Base-by-base conservation (phyloP, 495 filamentous ascomycete species). In the Aspergillus campestris region DNA sequence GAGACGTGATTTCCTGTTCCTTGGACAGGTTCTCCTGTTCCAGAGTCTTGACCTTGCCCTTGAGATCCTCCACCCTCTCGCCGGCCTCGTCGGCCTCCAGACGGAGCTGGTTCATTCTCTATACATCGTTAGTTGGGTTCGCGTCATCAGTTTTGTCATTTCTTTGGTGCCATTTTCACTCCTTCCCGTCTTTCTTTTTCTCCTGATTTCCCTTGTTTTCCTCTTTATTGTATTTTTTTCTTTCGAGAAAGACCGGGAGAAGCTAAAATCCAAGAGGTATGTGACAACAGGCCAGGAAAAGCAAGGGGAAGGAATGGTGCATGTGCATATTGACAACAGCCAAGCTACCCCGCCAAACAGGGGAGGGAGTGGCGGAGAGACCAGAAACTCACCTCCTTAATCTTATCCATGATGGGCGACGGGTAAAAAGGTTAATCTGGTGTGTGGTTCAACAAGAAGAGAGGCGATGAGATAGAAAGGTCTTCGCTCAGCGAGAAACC, bases 1-100 rank as follows among this genome's bases (percentile, higher is more conserved):
- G 83, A 27, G 92, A 98, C 45, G 82, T 87, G 61, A 98, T 94
- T 67, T 97, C 91, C 66, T 98, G 91, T 70, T 97, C 92, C 75
- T 98, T 97, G 47, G 82, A 67, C 34, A 94, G 79, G 64, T 89
- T 97, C 73, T 96, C 91, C 64, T 95, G 86, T 71, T 98, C 89
- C 48, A 98, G 77, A 14, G 66, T 69, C 74, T 96, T 96, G 68
- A 96, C 80, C 68, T 84, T 86, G 62, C 67, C 53, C 72, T 89
- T 77, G 54, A 94, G 80, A 66, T 96, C 91, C 57, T 95, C 91
- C 56, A 80, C 82, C 72, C 89, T 82, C 58, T 71, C 62, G 47
- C 81, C 59, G 42, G 84, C 78, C 55, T 88, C 82, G 58, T 98
- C 92, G 53, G 87, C 86, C 80, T 96, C 89, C 59, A 87, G 60